Evolutionary conservation across 805 yeast species (phyloP).

Genomic region (Wickerhamomyces strasburgensis): DNA sequence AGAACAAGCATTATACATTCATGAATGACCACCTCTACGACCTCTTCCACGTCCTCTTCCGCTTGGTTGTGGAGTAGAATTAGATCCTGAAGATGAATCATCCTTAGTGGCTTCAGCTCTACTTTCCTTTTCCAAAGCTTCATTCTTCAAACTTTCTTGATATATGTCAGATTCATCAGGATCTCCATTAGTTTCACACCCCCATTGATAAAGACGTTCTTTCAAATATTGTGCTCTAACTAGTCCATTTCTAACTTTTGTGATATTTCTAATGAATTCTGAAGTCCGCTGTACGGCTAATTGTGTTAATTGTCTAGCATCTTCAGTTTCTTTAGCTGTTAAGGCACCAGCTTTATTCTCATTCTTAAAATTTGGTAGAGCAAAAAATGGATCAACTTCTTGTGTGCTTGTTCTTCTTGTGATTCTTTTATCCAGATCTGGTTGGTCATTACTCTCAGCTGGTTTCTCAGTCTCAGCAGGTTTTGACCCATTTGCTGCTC

Average conservation of each 20-base stretch:
- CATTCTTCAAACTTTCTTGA: conserved; percentile 21
- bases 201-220: conserved; percentile 72
- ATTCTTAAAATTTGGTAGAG: conserved; percentile 43
- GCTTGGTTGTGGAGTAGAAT: conserved; percentile 14
- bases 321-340: conserved; percentile 56
- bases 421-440: conserved; percentile 25
- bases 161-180: conserved; percentile 41
- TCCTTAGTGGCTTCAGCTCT: conserved; percentile 12
- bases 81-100: conserved; percentile 3
- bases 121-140: conserved; percentile 17
- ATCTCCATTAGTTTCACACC: conserved; percentile 73
- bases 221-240: conserved; percentile 75
- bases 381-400: conserved; percentile 60
- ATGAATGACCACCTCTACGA: conserved; percentile 5
- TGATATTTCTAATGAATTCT: conserved; percentile 78
- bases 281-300: conserved; percentile 78
- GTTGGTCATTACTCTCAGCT: background rate
- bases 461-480: conserved; percentile 8
- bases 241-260: conserved; percentile 68
- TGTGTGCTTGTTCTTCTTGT: conserved; percentile 25
- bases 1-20: background rate
- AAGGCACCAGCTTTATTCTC: conserved; percentile 44
- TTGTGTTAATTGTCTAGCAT: conserved; percentile 67
- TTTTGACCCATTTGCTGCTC: too few species aligned
- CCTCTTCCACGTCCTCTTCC: conserved; percentile 21